Evolutionary conservation across 768 basidiomycete genomes (phyloP).

Genomic region (Lyophyllum decastes): DNA sequence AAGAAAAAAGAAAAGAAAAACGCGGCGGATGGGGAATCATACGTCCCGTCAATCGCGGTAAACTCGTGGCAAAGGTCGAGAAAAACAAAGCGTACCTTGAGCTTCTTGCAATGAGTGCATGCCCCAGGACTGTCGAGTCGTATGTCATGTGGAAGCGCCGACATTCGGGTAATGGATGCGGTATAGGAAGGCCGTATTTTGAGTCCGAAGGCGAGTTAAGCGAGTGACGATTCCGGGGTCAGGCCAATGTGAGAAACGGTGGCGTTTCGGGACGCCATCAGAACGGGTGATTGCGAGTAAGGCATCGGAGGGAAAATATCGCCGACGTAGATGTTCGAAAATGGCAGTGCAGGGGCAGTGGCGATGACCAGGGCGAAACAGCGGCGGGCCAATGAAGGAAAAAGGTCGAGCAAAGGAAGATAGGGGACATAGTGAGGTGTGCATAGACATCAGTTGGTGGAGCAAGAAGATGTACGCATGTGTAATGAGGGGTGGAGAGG

Average conservation of each 20-base stretch:
- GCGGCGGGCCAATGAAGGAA: background rate
- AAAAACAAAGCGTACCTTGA: conserved; percentile 61
- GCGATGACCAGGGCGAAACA: background rate
- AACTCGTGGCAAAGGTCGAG: conserved; percentile 13
- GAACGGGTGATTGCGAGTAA: background rate
- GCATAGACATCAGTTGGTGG: background rate
- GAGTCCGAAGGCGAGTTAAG: conserved; percentile 7
- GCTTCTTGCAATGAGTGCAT: conserved; percentile 84
- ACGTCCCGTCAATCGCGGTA: conserved; percentile 15
- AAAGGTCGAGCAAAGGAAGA: background rate
- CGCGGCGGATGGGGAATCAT: conserved; percentile 10
- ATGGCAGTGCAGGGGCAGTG: conserved; percentile 17
- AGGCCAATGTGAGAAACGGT: conserved; percentile 4
- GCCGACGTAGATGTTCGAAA: conserved; percentile 8
- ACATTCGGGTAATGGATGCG: conserved; percentile 2
- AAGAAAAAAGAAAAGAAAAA: conserved; percentile 8
- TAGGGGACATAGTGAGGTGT: background rate
- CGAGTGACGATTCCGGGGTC: background rate
- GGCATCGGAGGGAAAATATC: conserved; percentile 5
- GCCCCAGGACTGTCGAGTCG: conserved; percentile 65
- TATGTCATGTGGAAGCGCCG: conserved; percentile 6
- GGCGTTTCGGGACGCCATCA: conserved; percentile 7
- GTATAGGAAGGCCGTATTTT: conserved; percentile 7
- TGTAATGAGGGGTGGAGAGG: no score
- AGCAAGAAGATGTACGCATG: background rate